phyloP scores from a whole-genome alignment of 352 stramenopile genomes.

The Phytopythium vexans region DNA sequence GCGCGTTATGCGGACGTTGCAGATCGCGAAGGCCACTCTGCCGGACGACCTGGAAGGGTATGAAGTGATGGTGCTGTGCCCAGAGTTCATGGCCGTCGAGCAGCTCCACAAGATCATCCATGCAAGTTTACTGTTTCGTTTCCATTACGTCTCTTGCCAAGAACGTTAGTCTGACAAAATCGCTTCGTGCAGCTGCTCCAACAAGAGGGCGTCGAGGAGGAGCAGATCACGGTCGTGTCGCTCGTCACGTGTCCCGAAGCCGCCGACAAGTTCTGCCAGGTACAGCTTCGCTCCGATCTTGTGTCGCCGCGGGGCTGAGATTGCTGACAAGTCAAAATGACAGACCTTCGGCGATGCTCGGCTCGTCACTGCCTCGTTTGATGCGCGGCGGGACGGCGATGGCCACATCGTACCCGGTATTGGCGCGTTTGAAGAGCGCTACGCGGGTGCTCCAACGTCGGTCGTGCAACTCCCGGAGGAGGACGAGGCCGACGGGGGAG shows the following conservation, averaged over 20 bases:
- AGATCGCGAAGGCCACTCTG: conserved; percentile 48
- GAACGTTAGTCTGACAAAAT: background rate
- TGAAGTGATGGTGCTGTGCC: conserved; percentile 67
- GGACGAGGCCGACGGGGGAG: conserved; percentile 18
- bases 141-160: background rate
- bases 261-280: conserved; percentile 79
- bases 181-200: conserved; percentile 42
- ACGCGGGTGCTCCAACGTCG: conserved; percentile 33
- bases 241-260: conserved; percentile 77
- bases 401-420: conserved; percentile 71
- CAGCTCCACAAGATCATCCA: conserved; percentile 74
- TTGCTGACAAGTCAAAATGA: background rate
- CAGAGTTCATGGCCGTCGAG: conserved; percentile 56
- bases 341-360: conserved; percentile 68
- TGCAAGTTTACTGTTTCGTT: conserved; percentile 26
- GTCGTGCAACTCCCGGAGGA: conserved; percentile 30
- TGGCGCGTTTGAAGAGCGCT: conserved; percentile 74
- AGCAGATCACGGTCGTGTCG: conserved; percentile 79
- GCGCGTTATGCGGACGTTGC: background rate
- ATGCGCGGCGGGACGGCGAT: conserved; percentile 48
- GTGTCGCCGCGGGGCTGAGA: background rate
- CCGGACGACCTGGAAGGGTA: conserved; percentile 63
- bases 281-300: conserved; percentile 8
- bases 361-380: conserved; percentile 78
- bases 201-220: conserved; percentile 65